Evolutionary conservation across 768 basidiomycete species (phyloP), one percentile per base, ranked within the genome.

Genomic region (Amanita thiersii): DNA sequence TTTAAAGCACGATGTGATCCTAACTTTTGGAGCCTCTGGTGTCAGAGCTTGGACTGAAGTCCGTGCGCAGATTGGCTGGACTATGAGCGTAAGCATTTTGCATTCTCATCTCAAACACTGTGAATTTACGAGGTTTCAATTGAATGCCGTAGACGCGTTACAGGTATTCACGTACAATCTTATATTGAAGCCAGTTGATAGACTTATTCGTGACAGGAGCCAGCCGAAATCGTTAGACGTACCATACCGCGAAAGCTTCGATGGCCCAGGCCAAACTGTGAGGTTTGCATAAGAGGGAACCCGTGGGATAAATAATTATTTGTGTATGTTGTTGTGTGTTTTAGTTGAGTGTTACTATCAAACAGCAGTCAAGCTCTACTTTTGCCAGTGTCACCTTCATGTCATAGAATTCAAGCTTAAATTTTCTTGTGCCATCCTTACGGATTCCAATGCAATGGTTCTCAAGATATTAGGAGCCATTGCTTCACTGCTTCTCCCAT

Each of bases 401-500:
- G n/a, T n/a, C n/a, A n/a, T n/a, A n/a, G n/a, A n/a, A n/a, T n/a
- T n/a, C n/a, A n/a, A n/a, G n/a, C n/a, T n/a, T n/a, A n/a, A n/a
- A n/a, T n/a, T n/a, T n/a, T n/a, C n/a, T n/a, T n/a, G n/a, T n/a
- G n/a, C n/a, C n/a, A n/a, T n/a, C n/a, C n/a, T n/a, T n/a, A n/a
- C n/a, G n/a, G n/a, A n/a, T n/a, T n/a, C n/a, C n/a, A n/a, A n/a
- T n/a, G n/a, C n/a, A n/a, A n/a, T n/a, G n/a, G n/a, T n/a, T n/a
- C n/a, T n/a, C n/a, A n/a, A n/a, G n/a, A n/a, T n/a, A n/a, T n/a
- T n/a, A n/a, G n/a, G n/a, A n/a, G n/a, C n/a, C n/a, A n/a, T n/a
- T n/a, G n/a, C n/a, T n/a, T n/a, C n/a, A n/a, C n/a, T n/a, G 1
- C 60, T 75, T 47, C 64, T 83, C 23, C 79, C 81, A 0, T 63